Evolutionary conservation across 257 asterid genomes (phyloP).

Genomic region (Ocimum tenuiflorum): DNA sequence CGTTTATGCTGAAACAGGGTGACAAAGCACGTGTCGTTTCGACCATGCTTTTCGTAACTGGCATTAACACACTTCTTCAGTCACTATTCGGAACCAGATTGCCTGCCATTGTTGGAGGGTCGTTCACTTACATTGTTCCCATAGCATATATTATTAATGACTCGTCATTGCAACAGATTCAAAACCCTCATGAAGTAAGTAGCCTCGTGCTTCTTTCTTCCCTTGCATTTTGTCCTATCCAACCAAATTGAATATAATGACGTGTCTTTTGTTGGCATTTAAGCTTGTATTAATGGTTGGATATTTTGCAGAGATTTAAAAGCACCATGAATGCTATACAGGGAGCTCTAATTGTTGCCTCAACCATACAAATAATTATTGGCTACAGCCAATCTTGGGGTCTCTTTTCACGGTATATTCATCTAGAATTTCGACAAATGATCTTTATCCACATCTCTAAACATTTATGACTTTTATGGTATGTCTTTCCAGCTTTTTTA

Average conservation of each 20-base stretch:
- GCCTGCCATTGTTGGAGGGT: conserved; percentile 87
- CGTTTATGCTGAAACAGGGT: conserved; percentile 38
- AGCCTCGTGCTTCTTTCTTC: background rate
- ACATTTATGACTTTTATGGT: conserved; percentile 4
- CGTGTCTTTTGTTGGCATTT: background rate
- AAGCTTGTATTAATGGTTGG: background rate
- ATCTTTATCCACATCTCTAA: background rate
- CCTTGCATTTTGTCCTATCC: background rate
- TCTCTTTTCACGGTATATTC: conserved; percentile 72
- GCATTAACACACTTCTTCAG: conserved; percentile 84
- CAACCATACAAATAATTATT: conserved; percentile 66
- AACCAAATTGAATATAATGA: background rate
- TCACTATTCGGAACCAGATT: conserved; percentile 85
- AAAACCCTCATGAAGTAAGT: conserved; percentile 67
- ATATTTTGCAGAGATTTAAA: conserved; percentile 53
- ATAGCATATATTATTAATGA: conserved; percentile 60
- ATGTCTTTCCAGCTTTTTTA: conserved; percentile 58
- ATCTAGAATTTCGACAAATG: background rate
- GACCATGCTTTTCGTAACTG: conserved; percentile 80
- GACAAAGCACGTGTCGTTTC: conserved; percentile 84
- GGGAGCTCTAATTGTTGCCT: conserved; percentile 82
- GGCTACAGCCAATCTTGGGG: conserved; percentile 98
- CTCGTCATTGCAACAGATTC: conserved; percentile 57
- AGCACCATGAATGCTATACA: conserved; percentile 92
- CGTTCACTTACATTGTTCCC: conserved; percentile 70